Evolutionary conservation across 1,284 basidiomycete genomes (phyloP), one percentile per base, ranked within the genome.

Genomic region (Tilletia caries): DNA sequence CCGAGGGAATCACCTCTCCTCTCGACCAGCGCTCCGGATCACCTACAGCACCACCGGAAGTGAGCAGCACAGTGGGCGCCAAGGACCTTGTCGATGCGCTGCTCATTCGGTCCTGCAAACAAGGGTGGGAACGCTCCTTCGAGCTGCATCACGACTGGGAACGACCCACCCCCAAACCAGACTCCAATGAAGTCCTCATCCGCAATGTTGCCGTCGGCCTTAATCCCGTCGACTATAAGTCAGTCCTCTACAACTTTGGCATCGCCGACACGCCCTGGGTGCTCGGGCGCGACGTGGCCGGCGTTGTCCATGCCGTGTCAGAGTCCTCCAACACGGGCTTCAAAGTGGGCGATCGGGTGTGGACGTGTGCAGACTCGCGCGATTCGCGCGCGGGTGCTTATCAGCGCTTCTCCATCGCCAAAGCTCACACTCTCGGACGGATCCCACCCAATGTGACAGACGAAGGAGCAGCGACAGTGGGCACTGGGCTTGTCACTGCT

Each of bases 201-300:
- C 68, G 70, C 23, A 75, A 75, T 67, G 48, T 67, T 29, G 69
- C 70, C 2, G 75, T 79, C 3, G 79, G 79, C 6, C 67, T 80
- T 1, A 80, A 80, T 65, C 79, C 77, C 0, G 77, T 80, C 15
- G 77, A 80, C 73, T 79, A 72, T 68, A 79, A 80, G 62, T 32
- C 27, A 15, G 71, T 80, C 25, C 71, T 70, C 46, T 80, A 70
- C 71, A 73, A 74, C 60, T 80, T 80, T 73, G 79, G 79, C 46
- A 79, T 79, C 58, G 72, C 72, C 4, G 69, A 71, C 1, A 73
- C 73, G 3, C 79, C 79, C n/a, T 79, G 77, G 77, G 83, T 86
- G 27, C 81, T 85, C 0, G 86, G 86, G n/a, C 85, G 86, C 75
- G 85, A 86, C 70, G 83, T 86, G 68, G 79, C 84, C 23, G 86